Percentiles rank a stretch among this genome's conserved stretches.
These are phyloP conservation scores for Glutinoglossum americanum DNA, from an alignment of 495 filamentous ascomycete species.

Conservation along the genomic window DNA sequence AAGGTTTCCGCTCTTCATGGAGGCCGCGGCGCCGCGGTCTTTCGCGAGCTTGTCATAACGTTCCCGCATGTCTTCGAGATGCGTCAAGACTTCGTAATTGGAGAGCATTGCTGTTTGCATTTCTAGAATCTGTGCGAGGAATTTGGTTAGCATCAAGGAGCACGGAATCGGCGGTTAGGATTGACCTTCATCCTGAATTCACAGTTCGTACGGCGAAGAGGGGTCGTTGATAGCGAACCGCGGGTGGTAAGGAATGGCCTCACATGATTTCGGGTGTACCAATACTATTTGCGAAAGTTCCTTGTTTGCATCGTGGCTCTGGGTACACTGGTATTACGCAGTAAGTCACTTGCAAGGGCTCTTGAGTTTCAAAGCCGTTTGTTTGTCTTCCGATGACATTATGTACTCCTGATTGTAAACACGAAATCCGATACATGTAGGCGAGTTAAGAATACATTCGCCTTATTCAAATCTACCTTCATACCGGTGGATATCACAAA, in stretches of 20 bases:
- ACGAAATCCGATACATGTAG: not conserved
- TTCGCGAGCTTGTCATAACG: slow-evolving; percentile 5
- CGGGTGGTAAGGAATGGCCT: no score
- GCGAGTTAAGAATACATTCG: not conserved
- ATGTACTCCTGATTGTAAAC: not conserved
- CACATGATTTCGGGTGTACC: no score
- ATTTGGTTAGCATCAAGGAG: not conserved
- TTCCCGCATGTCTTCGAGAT: slow-evolving; percentile 22
- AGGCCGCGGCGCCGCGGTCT: slow-evolving; percentile 7
- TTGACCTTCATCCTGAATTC: not conserved
- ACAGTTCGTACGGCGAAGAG: not conserved
- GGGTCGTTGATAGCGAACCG: no score
- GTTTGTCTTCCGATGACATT: not conserved
- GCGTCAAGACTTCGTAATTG: slow-evolving; percentile 41
- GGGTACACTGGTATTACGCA: no score
- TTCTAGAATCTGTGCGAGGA: slow-evolving; percentile 30
- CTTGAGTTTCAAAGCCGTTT: no score
- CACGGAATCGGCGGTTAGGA: not conserved
- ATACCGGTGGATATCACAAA: not conserved
- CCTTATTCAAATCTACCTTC: not conserved
- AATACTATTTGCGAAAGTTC: no score
- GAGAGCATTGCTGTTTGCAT: slow-evolving; percentile 38
- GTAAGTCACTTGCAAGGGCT: no score
- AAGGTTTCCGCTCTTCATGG: slow-evolving; percentile 22
- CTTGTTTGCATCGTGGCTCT: no score